Conservation (phyloP, 257 asterid genomes). For the Eustoma russellianum region DNA sequence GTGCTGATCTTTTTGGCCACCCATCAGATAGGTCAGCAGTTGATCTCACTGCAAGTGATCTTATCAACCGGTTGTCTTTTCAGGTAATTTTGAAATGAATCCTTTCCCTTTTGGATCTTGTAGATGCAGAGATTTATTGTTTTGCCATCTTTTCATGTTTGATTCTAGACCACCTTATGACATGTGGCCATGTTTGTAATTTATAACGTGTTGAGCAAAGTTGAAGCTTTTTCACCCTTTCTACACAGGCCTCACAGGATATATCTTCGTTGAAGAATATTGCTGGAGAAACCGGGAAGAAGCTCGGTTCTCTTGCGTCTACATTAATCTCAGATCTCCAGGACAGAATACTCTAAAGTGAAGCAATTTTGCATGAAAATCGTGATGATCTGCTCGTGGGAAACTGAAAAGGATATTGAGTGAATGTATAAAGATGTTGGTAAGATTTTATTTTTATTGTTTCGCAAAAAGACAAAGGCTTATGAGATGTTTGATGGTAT, state of each 20-base stretch:
- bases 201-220: no score
- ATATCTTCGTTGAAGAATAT: conserved; percentile 79
- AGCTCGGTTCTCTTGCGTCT: conserved; percentile 66
- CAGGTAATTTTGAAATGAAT: conserved; percentile 39
- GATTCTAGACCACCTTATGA: no score
- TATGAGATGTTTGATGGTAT: not conserved
- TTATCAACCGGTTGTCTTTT: conserved; percentile 79
- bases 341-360: conserved; percentile 75
- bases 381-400: no score
- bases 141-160: no score
- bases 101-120: no score
- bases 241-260: conserved; percentile 85
- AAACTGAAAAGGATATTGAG: no score
- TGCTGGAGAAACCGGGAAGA: conserved; percentile 98
- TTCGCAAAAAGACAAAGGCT: not conserved
- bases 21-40: conserved; percentile 23
- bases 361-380: no score
- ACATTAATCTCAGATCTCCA: conserved; percentile 71
- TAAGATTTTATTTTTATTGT: no score
- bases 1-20: conserved; percentile 87
- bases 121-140: no score
- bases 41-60: conserved; percentile 70
- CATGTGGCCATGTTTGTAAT: no score
- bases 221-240: not conserved
- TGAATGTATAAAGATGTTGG: no score